Evolutionary conservation across 2,329 filamentous ascomycete species (phyloP), one percentile per base, ranked within the genome.

Genomic region (Anthostomella pinea): DNA sequence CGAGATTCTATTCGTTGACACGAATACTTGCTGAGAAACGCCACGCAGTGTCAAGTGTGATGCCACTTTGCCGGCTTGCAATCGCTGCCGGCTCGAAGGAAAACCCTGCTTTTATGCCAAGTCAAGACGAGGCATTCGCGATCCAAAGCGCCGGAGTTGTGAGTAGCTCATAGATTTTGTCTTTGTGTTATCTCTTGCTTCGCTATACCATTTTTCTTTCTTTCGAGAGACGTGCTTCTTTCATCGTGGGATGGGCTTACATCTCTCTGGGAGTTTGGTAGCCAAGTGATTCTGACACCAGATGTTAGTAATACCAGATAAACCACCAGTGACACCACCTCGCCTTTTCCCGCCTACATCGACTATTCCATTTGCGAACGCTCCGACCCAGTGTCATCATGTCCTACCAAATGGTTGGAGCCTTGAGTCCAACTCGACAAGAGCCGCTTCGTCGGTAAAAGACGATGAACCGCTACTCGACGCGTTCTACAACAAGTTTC

Each of bases 81-180:
- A 51, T 34, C 65, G 69, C 16, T 72, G 69, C 46, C 49, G 52
- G 23, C 50, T 55, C 14, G 62, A 64, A 28, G 62, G 61, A 17
- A 68, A 68, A 39, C 56, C 65, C 18, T 75, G 70, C 38, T 63
- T 61, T 39, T 74, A 73, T 52, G 60, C 67, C 14, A 66, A 66
- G 43, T 74, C 71, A 9, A 61, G 70, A 22, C 60, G 71, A 46
- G 70, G 71, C 9, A 65, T 62, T 30, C 56, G 60, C 23, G 60
- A 63, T 43, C 50, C 56, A 8, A 61, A 56, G 38, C 58, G 58
- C 35, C 52, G 55, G 34, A 61, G 54, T 34, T 43, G n/a, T n/a
- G n/a, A n/a, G n/a, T n/a, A n/a, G n/a, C n/a, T n/a, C n/a, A n/a
- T n/a, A n/a, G n/a, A n/a, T n/a, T n/a, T n/a, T n/a, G n/a, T n/a